These are phyloP conservation scores for Mimosa bimucronata DNA, from an alignment of 306 rosid genomes.

Conservation along the genomic window DNA sequence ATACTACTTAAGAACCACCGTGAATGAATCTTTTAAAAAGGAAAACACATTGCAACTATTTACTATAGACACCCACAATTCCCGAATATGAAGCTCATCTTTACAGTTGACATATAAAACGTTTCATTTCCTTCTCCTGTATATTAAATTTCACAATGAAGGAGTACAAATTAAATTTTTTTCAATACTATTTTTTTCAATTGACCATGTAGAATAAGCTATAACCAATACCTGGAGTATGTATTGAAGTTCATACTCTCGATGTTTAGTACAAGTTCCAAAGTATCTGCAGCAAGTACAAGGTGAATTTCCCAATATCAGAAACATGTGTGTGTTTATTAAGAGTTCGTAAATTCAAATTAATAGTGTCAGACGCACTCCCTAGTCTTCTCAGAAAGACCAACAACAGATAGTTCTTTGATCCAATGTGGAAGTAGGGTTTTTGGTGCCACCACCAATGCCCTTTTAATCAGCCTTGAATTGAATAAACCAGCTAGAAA, in stretches of 20 bases:
- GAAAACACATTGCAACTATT: constrained; percentile 8
- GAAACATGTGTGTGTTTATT: neutral
- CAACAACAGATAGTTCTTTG: neutral
- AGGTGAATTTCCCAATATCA: neutral
- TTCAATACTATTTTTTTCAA: constrained; percentile 18
- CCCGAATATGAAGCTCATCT: constrained; percentile 20
- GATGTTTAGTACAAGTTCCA: neutral
- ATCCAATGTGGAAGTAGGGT: constrained; percentile 6
- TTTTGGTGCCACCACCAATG: constrained; percentile 4
- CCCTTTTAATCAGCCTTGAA: neutral
- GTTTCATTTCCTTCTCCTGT: constrained; percentile 11
- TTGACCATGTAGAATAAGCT: neutral
- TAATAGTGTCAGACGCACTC: neutral
- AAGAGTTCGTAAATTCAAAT: neutral
- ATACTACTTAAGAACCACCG: neutral
- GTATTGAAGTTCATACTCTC: neutral
- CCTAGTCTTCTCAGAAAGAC: neutral
- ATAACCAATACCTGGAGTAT: neutral
- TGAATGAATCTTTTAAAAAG: neutral
- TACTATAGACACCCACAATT: neutral
- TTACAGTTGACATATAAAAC: neutral
- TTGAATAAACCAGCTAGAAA: neutral
- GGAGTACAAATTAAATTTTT: neutral
- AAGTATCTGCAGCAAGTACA: neutral
- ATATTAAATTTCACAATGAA: neutral